Base-by-base conservation (phyloP, 2,329 filamentous ascomycete genomes). In the Paecilomyces formosus region DNA sequence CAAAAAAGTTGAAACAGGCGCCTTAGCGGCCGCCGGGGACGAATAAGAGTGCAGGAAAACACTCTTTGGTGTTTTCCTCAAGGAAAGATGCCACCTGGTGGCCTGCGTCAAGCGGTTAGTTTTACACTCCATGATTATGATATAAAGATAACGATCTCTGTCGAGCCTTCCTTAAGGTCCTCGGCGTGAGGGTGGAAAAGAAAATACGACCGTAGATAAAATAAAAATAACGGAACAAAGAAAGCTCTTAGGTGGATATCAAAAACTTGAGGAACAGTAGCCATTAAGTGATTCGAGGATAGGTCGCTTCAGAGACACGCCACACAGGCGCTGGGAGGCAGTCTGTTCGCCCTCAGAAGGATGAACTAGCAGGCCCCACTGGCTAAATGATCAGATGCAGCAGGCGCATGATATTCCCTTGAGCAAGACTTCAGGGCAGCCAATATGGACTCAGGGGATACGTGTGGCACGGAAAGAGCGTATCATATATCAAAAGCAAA, bases 81-180 rank as follows among this genome's bases (percentile, higher is more conserved):
- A 28, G 58, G 31, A 45, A 35, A 58, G 53, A 12, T 54, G 56
- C 53, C 51, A 55, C n/a, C 39, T 56, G 11, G 58, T 39, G 26
- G 59, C 21, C 53, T 61, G 60, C 21, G 28, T 52, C 50, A 61
- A 55, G n/a, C 57, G 49, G 52, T 61, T 61, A 61, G 60, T 58
- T 55, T 60, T 61, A 33, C 60, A 61, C 58, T 61, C 60, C 60
- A 61, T 60, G 35, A 9, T 54, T 58, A 21, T 22, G 24, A 28
- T 24, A 52, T 52, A 24, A 12, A 11, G 9, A 28, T 52, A 12
- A 31, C 11, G 11, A 31, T 31, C 30, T 31, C 30, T 31, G 8
- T 31, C 30, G 30, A 31, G 30, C 30, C 11, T 12, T 31, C 30
- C 11, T 12, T 31, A 31, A 31, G 30, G 30, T 31, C 30, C 8